Evolutionary conservation across 495 filamentous ascomycete species (phyloP), one percentile per base, ranked within the genome.

Genomic region (Darksidea phi): DNA sequence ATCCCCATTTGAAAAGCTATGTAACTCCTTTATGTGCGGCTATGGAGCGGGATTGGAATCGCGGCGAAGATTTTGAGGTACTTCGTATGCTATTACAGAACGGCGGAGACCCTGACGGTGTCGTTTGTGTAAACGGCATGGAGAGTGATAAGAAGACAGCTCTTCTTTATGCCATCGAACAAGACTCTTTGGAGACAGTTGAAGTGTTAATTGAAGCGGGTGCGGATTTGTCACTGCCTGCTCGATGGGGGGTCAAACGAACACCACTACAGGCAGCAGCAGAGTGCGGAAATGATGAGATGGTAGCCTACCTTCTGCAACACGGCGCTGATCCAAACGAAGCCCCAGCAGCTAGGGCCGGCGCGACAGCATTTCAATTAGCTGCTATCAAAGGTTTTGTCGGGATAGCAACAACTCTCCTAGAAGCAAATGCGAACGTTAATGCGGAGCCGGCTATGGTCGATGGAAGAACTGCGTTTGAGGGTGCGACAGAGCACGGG

Each of bases 401-500:
- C 20, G 66, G 57, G 6, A 62, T 70, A 6, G 66, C 67, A 17
- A 25, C 25, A 20, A 4, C 61, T n/a, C 57, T 74, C 1, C 23
- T 75, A 15, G 38, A 69, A 6, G 28, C 57, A 20, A 67, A 65
- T 23, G 73, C 72, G 13, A 51, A 74, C 37, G 10, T 57, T 11
- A 57, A 57, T 42, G 54, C 54, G 5, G 23, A 21, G 2, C 15
- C 25, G 50, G 25, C 67, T 71, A 20, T 46, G 32, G 7, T 53
- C 56, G 1, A 69, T 12, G 77, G 77, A 0, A 53, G 74, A 28
- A 80, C 76, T 48, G 72, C 78, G 4, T 59, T 80, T 10, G 71
- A 76, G 57, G 73, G 67, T 10, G 76, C 78, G 1, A 76, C 78
- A 0, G 76, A 79, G 46, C 23, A 75, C 36, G 77, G 76, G 0